Evolutionary conservation across 2,329 filamentous ascomycete genomes (phyloP).

Genomic region (Dactylellina haptotyla): DNA sequence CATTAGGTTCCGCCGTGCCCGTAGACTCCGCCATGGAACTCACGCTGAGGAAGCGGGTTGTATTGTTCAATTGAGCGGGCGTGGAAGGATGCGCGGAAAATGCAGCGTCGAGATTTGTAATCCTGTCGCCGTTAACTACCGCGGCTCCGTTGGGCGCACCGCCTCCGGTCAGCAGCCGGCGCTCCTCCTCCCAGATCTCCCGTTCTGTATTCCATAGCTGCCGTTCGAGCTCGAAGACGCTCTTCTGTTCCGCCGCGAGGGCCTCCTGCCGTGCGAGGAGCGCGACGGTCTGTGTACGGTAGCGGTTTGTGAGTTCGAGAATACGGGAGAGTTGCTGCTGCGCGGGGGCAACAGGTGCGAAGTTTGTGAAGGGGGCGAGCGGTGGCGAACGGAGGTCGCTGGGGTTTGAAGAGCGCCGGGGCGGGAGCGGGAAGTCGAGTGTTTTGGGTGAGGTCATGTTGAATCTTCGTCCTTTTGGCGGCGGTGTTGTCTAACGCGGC

Average conservation of each 20-base stretch:
- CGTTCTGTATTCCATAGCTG: slow-evolving; percentile 51
- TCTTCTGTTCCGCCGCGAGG: slow-evolving; percentile 40
- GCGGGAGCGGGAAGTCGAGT: slow-evolving; percentile 47
- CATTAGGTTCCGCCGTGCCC: slow-evolving; percentile 8
- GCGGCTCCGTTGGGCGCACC: neutral
- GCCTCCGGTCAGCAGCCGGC: slow-evolving; percentile 39
- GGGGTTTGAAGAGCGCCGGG: slow-evolving; percentile 35
- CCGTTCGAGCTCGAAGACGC: slow-evolving; percentile 51
- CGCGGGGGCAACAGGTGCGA: slow-evolving; percentile 2
- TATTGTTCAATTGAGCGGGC: slow-evolving; percentile 24
- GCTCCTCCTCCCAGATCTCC: slow-evolving; percentile 51
- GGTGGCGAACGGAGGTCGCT: slow-evolving; percentile 45
- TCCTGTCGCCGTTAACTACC: neutral
- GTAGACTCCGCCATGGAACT: slow-evolving; percentile 48
- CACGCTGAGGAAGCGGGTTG: slow-evolving; percentile 46
- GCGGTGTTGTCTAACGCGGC: neutral
- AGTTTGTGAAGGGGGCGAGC: slow-evolving; percentile 2
- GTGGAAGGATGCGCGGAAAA: neutral
- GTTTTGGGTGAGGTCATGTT: slow-evolving; percentile 48
- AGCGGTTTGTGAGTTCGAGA: slow-evolving; percentile 52
- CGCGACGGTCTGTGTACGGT: slow-evolving; percentile 48
- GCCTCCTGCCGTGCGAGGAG: slow-evolving; percentile 46
- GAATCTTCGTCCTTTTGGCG: neutral
- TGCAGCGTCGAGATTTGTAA: neutral
- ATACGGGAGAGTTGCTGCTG: slow-evolving; percentile 51